Evolutionary conservation across 1,284 basidiomycete species (phyloP).

Genomic region (Coniferiporia weirii): DNA sequence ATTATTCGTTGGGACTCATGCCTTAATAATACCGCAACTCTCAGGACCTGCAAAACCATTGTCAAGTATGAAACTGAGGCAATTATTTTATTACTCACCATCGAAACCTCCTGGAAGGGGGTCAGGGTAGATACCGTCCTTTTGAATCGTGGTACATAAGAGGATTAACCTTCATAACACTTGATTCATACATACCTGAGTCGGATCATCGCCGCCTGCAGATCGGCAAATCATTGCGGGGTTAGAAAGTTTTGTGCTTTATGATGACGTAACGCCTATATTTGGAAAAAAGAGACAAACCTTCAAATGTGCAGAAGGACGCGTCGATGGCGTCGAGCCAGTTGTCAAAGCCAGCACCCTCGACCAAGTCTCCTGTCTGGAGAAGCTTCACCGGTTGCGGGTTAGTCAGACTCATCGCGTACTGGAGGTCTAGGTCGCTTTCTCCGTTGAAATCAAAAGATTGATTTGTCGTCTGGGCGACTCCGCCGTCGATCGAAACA

Average conservation of each 20-base stretch:
- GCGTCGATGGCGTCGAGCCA: conserved; percentile 28
- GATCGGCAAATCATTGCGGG: not conserved
- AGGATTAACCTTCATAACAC: conserved; percentile 15
- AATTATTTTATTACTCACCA: conserved; percentile 21
- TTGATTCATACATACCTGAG: conserved; percentile 10
- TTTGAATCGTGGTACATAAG: not conserved
- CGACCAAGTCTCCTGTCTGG: conserved; percentile 27
- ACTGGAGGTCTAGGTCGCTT: conserved; percentile 43
- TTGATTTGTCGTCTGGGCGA: conserved; percentile 23
- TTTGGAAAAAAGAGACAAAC: not conserved
- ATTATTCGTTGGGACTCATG: not conserved
- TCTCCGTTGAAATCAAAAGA: conserved; percentile 41
- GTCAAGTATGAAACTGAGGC: conserved; percentile 1
- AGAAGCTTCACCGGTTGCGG: conserved; percentile 26
- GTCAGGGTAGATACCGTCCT: conserved; percentile 55
- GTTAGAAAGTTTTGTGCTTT: not conserved
- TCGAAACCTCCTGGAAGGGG: conserved; percentile 38
- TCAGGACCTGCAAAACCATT: conserved; percentile 23
- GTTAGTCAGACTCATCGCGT: conserved; percentile 33
- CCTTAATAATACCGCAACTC: conserved; percentile 34
- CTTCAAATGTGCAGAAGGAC: conserved; percentile 26
- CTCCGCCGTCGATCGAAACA: conserved; percentile 19
- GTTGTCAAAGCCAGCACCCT: conserved; percentile 24
- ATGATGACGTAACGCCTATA: not conserved
- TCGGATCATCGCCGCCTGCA: conserved; percentile 21